Evolutionary conservation across 108 stramenopile genomes (phyloP), one percentile per base, ranked within the genome.

Genomic region (Cyclotella sp.): DNA sequence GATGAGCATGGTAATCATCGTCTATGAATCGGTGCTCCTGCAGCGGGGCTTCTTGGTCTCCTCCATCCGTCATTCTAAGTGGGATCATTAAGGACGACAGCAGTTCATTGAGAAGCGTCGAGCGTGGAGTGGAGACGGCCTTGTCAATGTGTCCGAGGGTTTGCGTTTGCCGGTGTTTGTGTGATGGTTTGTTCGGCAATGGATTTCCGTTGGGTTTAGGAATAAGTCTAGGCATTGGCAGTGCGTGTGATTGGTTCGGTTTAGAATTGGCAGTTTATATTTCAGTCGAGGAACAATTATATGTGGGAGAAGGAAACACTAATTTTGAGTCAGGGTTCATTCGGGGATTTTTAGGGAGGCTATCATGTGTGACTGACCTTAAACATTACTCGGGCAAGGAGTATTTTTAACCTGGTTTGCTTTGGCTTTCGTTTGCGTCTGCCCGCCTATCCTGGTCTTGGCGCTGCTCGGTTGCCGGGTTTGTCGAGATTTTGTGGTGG

Each of bases 1-100:
- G 29, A 3, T 21, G 21, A 3, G n/a, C n/a, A 55, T 24, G 22
- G 11, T 55, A 12, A 12, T 21, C 3, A 55, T 55, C 34, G 34
- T 34, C 34, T 2, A 34, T 34, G 6, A 34, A 24, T 3, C 55
- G 55, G 4, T 22, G 11, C 24, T 55, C 55, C 24, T 26, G 1
- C 55, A 24, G 55, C 24, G n/a, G 47, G 18, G 15, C 18, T 49
- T 16, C 55, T 5, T 55, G 21, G 19, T 55, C 55, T 12, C 22
- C 55, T 55, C 22, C 55, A 55, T 24, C 55, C 19, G 55, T 24
- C 55, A 55, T 55, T 55, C 55, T 55, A 55, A 55, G 24, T 55
- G 55, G 55, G n/a, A 55, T 12, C 55, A 55, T 55, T 55, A 55
- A 55, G 22, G 55, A 55, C 24, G 21, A 55, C 3, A 55, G 55